Evolutionary conservation across 768 basidiomycete species (phyloP).

Genomic region (Boletus speciosus): DNA sequence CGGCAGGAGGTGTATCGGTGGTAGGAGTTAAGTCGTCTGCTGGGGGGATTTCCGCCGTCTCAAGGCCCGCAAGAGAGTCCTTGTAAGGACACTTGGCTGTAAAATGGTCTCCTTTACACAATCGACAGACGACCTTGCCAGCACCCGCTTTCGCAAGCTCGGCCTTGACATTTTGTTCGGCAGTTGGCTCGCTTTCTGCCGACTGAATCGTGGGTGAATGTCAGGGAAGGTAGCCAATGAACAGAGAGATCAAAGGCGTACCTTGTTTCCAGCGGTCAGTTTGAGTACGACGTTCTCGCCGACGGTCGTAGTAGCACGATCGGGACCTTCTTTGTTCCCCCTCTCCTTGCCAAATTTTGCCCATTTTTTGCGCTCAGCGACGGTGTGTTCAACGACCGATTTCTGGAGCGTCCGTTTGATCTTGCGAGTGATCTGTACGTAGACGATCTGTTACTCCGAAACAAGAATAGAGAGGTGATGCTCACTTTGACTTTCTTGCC

Average conservation of each 20-base stretch:
- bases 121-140: conserved; percentile 86
- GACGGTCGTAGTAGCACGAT: conserved; percentile 91
- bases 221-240: background rate
- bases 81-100: conserved; percentile 99
- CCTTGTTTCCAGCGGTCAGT: conserved; percentile 61
- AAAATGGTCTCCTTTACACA: conserved; percentile 97
- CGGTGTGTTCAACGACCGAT: conserved; percentile 87
- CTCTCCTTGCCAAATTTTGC: conserved; percentile 90
- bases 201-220: conserved; percentile 34
- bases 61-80: conserved; percentile 81
- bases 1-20: conserved; percentile 26
- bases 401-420: conserved; percentile 87
- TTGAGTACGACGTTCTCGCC: conserved; percentile 69
- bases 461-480: background rate
- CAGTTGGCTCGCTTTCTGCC: conserved; percentile 61
- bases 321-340: conserved; percentile 83
- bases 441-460: background rate
- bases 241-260: conserved; percentile 20
- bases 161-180: conserved; percentile 62
- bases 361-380: conserved; percentile 93
- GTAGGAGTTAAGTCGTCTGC: conserved; percentile 36
- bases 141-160: conserved; percentile 71
- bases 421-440: conserved; percentile 70
- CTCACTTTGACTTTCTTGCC: conserved; percentile 91
- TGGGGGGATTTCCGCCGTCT: conserved; percentile 45